Evolutionary conservation across 2,329 filamentous ascomycete species (phyloP), one percentile per base, ranked within the genome.

Genomic region (Alternaria triticina): DNA sequence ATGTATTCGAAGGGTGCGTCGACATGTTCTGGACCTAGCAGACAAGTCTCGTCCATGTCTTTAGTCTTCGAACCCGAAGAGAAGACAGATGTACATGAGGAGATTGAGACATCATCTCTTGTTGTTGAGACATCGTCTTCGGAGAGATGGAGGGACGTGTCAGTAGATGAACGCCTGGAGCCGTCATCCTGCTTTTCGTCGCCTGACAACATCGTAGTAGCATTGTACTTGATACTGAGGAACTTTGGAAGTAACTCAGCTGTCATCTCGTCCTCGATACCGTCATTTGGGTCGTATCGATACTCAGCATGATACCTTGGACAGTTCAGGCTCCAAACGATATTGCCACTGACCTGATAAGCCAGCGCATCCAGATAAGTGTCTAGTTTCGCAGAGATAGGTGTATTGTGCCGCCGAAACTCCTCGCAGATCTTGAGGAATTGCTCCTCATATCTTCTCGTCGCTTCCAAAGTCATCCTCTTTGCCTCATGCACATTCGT

Each of bases 281-380:
- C 57, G 4, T 17, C 20, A 12, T 59, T 54, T 22, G 57, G 36
- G 3, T 54, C 36, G 13, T 59, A 59, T 46, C 77, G 4, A 79
- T 80, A 2, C 12, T 22, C 20, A 12, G 36, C 17, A 46, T 50
- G 43, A 57, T 68, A 50, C 43, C 62, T 17, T 10, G 47, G 56
- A 44, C 46, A 40, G 8, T 45, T 52, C 45, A 59, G 17, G 28
- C 43, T 59, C 57, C 50, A 59, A 33, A 59, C 50, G 11, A 49
- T 11, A 8, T 54, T 54, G 12, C 57, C 50, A 8, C 40, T 40
- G 5, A 59, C 6, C 43, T 30, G 22, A n/a, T 43, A 54, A 9
- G 28, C 27, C 12, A 59, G 22, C 22, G 28, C 50, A 12, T 59
- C 28, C 8, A 59, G n/a, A 43, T 59, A 20, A 7, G 11, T 49